These are phyloP conservation scores for Kwoniella bestiolae DNA, from an alignment of 768 basidiomycete species.

Conservation along the genomic window DNA sequence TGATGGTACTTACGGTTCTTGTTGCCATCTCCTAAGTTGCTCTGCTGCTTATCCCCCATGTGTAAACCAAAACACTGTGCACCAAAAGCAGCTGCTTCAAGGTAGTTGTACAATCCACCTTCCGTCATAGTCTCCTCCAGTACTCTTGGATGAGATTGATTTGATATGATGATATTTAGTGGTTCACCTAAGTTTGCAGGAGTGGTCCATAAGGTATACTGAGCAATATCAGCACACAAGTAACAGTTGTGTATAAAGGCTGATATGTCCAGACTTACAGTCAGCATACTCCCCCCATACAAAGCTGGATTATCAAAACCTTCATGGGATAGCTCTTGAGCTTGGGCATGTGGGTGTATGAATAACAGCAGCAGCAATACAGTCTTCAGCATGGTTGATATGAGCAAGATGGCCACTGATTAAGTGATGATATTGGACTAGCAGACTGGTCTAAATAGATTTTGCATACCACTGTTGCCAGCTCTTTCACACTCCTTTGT, in stretches of 20 bases:
- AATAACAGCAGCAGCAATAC: too few species aligned
- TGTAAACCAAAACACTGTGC: conserved; percentile 30
- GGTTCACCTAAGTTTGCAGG: conserved; percentile 28
- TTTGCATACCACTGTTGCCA: too few species aligned
- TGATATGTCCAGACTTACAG: too few species aligned
- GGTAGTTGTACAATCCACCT: conserved; percentile 36
- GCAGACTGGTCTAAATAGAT: neutral
- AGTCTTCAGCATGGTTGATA: too few species aligned
- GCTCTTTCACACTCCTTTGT: neutral
- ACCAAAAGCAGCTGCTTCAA: conserved; percentile 28
- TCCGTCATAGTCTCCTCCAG: conserved; percentile 17
- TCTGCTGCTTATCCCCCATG: conserved; percentile 24
- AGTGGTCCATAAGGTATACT: conserved; percentile 18
- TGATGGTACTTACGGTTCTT: conserved; percentile 22
- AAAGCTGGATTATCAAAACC: conserved; percentile 17
- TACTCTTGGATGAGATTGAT: conserved; percentile 24
- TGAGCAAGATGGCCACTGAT: too few species aligned
- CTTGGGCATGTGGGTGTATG: neutral
- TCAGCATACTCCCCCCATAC: conserved; percentile 22
- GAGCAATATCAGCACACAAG: neutral
- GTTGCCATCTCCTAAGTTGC: conserved; percentile 32
- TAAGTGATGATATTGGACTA: neutral
- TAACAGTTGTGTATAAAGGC: too few species aligned
- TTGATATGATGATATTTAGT: conserved; percentile 35
- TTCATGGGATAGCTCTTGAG: neutral